phyloP scores from a whole-genome alignment of 1,284 basidiomycete genomes.

The Coniferiporia weirii region DNA sequence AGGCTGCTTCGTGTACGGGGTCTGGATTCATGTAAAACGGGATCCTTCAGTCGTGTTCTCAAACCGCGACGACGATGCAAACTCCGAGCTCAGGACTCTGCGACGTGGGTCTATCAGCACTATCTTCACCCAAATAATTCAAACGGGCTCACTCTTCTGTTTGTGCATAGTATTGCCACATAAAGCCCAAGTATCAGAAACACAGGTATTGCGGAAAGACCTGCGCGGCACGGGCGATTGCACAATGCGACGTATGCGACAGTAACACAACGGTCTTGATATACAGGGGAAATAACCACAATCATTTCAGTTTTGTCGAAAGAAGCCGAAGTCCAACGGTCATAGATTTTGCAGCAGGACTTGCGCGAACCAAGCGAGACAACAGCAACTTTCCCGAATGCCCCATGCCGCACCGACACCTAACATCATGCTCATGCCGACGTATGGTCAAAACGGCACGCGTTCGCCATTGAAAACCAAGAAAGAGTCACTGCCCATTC shows the following conservation, averaged over 20 bases:
- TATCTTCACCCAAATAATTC: background rate
- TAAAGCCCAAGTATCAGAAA: slow-evolving; percentile 1
- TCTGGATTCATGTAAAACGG: background rate
- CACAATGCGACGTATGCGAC: background rate
- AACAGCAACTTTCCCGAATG: background rate
- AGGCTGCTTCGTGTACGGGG: background rate
- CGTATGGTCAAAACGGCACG: background rate
- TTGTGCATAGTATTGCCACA: slow-evolving; percentile 3
- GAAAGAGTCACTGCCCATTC: background rate
- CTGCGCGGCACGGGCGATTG: background rate
- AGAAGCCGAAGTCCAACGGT: slow-evolving; percentile 3
- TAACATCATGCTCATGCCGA: background rate
- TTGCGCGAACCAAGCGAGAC: slow-evolving; percentile 2
- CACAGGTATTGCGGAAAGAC: slow-evolving; percentile 2
- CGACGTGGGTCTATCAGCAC: background rate
- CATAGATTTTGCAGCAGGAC: slow-evolving; percentile 7
- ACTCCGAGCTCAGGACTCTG: background rate
- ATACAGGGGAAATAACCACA: background rate
- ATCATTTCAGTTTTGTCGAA: background rate
- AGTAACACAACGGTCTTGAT: background rate
- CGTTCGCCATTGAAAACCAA: background rate
- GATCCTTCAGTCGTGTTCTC: background rate
- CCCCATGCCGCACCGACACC: background rate
- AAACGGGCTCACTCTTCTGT: background rate
- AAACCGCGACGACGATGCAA: background rate